Evolutionary conservation across 495 filamentous ascomycete genomes (phyloP).

Genomic region (Aspergillus egyptiacus): DNA sequence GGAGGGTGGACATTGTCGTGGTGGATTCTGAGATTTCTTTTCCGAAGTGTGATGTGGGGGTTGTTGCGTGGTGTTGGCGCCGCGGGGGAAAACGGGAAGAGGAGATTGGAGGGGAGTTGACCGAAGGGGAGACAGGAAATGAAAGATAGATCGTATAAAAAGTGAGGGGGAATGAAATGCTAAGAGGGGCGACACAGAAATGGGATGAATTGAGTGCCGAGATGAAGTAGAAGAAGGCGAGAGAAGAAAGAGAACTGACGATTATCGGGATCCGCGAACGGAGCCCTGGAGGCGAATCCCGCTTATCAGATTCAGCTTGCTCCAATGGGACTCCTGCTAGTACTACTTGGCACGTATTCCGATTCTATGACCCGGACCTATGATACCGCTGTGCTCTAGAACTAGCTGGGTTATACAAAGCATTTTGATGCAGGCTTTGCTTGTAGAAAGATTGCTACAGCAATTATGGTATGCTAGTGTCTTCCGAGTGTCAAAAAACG

Average conservation of each 20-base stretch:
- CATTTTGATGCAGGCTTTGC: too few species aligned
- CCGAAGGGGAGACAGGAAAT: background rate
- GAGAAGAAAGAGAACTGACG: slow-evolving; percentile 6
- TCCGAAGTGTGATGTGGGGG: slow-evolving; percentile 8
- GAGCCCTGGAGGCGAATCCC: slow-evolving; percentile 20
- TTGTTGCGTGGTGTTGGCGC: slow-evolving; percentile 2
- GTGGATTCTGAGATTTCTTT: slow-evolving; percentile 4
- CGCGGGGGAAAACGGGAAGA: slow-evolving; percentile 4
- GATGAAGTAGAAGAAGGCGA: slow-evolving; percentile 9
- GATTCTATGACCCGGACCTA: slow-evolving; percentile 5
- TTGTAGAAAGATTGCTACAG: too few species aligned
- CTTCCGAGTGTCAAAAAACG: too few species aligned
- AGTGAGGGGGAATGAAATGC: background rate
- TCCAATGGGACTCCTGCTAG: too few species aligned
- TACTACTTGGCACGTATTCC: slow-evolving; percentile 4
- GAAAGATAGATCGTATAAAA: slow-evolving; percentile 4
- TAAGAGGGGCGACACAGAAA: background rate
- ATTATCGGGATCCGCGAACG: slow-evolving; percentile 10
- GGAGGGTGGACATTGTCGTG: slow-evolving; percentile 61
- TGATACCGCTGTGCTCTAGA: background rate
- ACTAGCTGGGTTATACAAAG: background rate
- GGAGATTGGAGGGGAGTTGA: background rate
- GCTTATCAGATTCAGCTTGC: slow-evolving; percentile 19
- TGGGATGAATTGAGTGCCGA: slow-evolving; percentile 5
- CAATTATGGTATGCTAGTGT: too few species aligned